Evolutionary conservation across 2,329 filamentous ascomycete species (phyloP), one percentile per base, ranked within the genome.

Genomic region (Daldinia sp.): DNA sequence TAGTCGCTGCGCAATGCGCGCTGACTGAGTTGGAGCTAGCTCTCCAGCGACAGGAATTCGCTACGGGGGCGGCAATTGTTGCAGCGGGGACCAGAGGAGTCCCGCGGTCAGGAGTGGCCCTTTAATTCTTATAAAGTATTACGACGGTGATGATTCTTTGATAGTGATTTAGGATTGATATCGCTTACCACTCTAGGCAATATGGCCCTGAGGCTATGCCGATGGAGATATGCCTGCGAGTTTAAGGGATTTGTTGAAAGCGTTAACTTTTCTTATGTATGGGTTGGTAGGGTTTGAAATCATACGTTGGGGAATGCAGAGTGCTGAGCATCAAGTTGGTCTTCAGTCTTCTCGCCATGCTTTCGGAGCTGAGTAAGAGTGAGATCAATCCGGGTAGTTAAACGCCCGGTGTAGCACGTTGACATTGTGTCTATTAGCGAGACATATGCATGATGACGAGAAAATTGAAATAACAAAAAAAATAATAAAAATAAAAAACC

Each of bases 1-100:
- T 78, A 26, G 67, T 78, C n/a, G 75, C 75, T 10, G 76, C 75
- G 9, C 73, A 76, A 28, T 78, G 77, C 41, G 74, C 72, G 3
- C 62, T 78, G 23, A 72, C 72, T 3, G 77, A 78, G 53, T 57
- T 78, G 13, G 74, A 78, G 28, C 30, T 66, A n/a, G 77, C 76
- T 15, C 58, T 72, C 2, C 60, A 60, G 20, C 63, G 60, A 20
- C 37, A 61, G 1, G 48, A 65, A 41, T 30, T 44, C 9, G 57
- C 59, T 13, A 9, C 20, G 2, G 69, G 57, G 10, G 63, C 57
- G 35, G 57, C 61, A 7, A 18, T 63, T 7, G 5, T 62, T 23
- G 41, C 62, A 10, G 59, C 59, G 54, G 42, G 15, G n/a, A 18
- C 28, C 12, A 35, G 10, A 30, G 3, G 35, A 50, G 26, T 6